A percentile compares a stretch with the other conserved stretches of the same genome.
Conservation (phyloP, 2,329 filamentous ascomycete genomes). For the Ophiostoma novo-ulmi region DNA sequence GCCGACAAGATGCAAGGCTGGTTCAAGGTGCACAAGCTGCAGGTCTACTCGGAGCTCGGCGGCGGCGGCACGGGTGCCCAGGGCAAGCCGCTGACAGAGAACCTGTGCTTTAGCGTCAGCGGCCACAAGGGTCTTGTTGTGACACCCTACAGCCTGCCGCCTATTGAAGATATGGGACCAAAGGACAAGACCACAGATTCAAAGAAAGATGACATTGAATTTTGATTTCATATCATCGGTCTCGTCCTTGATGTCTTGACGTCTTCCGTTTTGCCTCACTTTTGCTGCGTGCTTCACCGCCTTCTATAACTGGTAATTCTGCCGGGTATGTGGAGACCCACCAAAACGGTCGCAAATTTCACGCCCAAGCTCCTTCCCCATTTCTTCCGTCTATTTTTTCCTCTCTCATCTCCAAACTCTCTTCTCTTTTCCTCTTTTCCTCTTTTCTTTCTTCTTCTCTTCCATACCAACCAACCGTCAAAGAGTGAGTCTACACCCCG, state of each 20-base stretch:
- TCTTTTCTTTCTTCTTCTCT: constrained; percentile 15
- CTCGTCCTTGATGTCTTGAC: background rate
- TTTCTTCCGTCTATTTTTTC: constrained; percentile 20
- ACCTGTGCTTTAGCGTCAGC: constrained; percentile 86
- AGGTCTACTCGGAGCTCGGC: constrained; percentile 81
- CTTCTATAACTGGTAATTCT: background rate
- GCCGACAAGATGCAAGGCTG: constrained; percentile 82
- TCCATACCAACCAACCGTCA: constrained; percentile 13
- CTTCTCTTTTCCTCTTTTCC: constrained; percentile 22
- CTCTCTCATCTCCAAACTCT: constrained; percentile 2
- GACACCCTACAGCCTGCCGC: constrained; percentile 82
- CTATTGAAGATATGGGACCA: constrained; percentile 65
- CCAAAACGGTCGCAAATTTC: constrained; percentile 17
- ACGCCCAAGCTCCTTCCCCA: constrained; percentile 18
- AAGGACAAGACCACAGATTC: constrained; percentile 42
- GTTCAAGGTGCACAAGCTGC: constrained; percentile 74
- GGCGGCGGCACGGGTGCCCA: constrained; percentile 69
- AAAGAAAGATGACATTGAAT: constrained; percentile 68
- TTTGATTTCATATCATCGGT: constrained; percentile 42
- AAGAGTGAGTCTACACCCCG: constrained; percentile 21
- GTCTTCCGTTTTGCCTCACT: background rate
- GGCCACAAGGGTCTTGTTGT: constrained; percentile 74
- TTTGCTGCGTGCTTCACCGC: constrained; percentile 1
- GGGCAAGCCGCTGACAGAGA: constrained; percentile 65
- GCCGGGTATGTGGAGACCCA: background rate